phyloP scores from a whole-genome alignment of 768 basidiomycete species.

The Boletus sp. region DNA sequence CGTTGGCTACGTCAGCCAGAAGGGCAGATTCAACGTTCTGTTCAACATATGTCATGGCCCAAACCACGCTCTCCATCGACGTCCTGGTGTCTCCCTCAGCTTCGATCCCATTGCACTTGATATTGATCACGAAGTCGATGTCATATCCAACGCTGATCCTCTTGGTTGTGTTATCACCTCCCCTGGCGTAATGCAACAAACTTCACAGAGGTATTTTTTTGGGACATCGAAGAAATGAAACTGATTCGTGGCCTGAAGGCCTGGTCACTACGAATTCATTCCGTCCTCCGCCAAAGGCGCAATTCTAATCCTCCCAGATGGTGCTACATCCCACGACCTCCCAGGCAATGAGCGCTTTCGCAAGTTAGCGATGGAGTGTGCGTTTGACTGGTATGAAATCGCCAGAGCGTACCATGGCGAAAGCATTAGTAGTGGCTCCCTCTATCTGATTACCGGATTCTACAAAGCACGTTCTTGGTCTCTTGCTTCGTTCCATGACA shows the following conservation, averaged over 20 bases:
- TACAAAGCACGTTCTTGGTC: constrained; percentile 28
- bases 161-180: neutral
- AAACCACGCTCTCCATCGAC: neutral
- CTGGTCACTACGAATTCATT: neutral
- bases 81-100: neutral
- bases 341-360: constrained; percentile 6
- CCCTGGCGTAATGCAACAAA: neutral
- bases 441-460: constrained; percentile 30
- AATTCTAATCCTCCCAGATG: constrained; percentile 30
- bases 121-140: neutral
- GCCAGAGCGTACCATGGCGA: constrained; percentile 4
- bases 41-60: neutral
- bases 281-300: constrained; percentile 7
- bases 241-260: neutral
- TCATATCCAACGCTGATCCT: neutral
- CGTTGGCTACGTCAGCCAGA: neutral
- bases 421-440: neutral
- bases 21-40: neutral
- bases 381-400: constrained; percentile 26
- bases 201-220: too few species aligned
- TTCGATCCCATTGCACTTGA: neutral
- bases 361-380: constrained; percentile 17
- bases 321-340: constrained; percentile 18
- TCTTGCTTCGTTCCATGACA: constrained; percentile 14
- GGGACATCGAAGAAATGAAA: too few species aligned